Evolutionary conservation across 768 basidiomycete species (phyloP).

Genomic region (Mrakia hoshinonis): DNA sequence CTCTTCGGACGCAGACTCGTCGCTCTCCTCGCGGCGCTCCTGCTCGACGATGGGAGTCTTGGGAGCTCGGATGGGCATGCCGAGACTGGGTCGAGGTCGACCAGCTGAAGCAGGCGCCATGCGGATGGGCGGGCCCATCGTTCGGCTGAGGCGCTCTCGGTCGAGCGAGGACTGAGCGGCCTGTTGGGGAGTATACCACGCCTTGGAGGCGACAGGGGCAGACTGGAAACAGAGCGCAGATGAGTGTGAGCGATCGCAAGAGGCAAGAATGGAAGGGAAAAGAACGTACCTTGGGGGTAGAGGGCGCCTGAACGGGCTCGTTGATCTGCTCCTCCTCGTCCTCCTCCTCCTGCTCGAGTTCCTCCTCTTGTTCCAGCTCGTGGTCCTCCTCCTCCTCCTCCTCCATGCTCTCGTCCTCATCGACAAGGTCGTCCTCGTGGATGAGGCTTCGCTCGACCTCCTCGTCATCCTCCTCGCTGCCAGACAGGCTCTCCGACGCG

Average conservation of each 20-base stretch:
- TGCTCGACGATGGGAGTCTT: not conserved
- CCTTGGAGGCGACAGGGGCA: not conserved
- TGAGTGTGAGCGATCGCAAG: not conserved
- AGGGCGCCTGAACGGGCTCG: not conserved
- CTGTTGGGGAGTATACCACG: constrained; percentile 10
- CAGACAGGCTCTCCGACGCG: not conserved
- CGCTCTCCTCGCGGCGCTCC: not conserved
- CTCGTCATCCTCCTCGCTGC: not conserved
- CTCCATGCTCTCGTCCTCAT: not conserved
- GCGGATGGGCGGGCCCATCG: constrained; percentile 22
- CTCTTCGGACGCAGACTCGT: not conserved
- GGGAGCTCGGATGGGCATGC: constrained; percentile 14
- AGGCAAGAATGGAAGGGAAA: not conserved
- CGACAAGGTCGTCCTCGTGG: constrained; percentile 1
- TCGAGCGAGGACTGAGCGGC: not conserved
- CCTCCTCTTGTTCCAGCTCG: not conserved
- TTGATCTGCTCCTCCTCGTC: not conserved
- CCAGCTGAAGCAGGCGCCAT: not conserved
- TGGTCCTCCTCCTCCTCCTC: not conserved
- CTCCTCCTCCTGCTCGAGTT: not conserved
- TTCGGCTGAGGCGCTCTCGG: not conserved
- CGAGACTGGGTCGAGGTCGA: constrained; percentile 18
- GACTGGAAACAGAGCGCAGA: not conserved
- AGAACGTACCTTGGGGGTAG: not conserved
- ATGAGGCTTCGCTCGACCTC: constrained; percentile 17